Percentiles rank a stretch among this genome's conserved stretches.
phyloP scores from a whole-genome alignment of 2,329 filamentous ascomycete genomes.

The Emydomyces testavorans region DNA sequence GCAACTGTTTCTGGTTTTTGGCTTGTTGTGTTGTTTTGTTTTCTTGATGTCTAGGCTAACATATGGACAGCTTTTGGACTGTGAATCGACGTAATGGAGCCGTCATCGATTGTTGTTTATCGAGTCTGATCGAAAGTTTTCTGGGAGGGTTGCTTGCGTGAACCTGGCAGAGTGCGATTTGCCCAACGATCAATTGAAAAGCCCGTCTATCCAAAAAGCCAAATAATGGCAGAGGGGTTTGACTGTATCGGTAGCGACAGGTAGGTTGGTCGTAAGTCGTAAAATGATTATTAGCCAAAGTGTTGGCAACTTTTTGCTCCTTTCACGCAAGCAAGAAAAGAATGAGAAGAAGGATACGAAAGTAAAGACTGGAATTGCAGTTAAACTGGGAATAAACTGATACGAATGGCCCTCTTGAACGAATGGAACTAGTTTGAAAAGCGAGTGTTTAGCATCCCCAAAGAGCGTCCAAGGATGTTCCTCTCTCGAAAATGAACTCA shows the following conservation, averaged over 20 bases:
- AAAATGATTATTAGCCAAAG: background rate
- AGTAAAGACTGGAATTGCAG: too few relatives aligned
- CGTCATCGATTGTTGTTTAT: too few relatives aligned
- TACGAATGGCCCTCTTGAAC: background rate
- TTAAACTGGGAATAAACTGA: background rate
- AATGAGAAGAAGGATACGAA: background rate
- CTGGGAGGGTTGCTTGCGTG: too few relatives aligned
- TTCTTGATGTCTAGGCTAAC: too few relatives aligned
- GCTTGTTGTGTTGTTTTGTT: too few relatives aligned
- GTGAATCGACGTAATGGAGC: too few relatives aligned
- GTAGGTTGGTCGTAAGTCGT: background rate
- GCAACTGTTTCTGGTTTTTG: too few relatives aligned
- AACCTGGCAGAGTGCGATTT: background rate
- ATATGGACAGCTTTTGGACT: too few relatives aligned
- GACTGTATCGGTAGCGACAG: background rate
- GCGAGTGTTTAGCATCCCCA: background rate
- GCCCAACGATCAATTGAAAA: background rate
- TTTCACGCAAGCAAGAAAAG: too few relatives aligned
- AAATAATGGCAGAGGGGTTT: background rate
- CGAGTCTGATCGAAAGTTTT: too few relatives aligned
- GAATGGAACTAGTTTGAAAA: background rate
- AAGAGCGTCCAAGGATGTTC: conserved; percentile 1
- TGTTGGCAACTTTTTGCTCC: too few relatives aligned
- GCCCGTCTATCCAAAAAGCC: background rate
- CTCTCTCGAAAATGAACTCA: too few relatives aligned